Base-by-base conservation (phyloP, 2,329 filamentous ascomycete species). In the Anthostomella pinea region DNA sequence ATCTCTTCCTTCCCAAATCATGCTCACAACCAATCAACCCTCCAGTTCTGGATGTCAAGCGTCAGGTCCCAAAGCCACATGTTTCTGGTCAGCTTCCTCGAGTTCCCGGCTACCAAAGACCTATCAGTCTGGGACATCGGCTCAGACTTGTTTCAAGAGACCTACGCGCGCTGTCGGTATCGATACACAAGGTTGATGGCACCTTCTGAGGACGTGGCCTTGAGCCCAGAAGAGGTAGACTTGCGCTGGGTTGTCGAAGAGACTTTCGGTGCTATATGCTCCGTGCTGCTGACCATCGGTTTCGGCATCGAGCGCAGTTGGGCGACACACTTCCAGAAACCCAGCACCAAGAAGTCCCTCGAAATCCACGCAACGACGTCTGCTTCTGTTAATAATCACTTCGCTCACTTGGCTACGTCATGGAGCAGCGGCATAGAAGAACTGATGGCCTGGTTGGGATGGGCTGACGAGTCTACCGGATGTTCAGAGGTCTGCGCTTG, bases 401-500 rank as follows among this genome's bases (percentile, higher is more conserved):
- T 30, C 30, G 14, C 23, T 29, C 31, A 35, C 15, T 35, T 24
- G 13, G 42, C 40, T 6, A 11, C 22, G 32, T 9, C 30, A 3
- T 67, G 65, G 61, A 50, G 41, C n/a, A 36, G 54, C 5, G 51
- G 59, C 11, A 40, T 71, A 4, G 58, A 66, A 29, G 62, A 70
- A 42, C 49, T 74, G 8, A 64, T 66, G 49, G 68, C 70, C 2
- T 75, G 70, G 69, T 56, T 73, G 1, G 70, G 70, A 5, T 75
- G 70, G 70, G 67, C 65, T 22, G 66, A 67, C 18, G 64, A 70
- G 50, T 70, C 66, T 51, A 56, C 61, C 2, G 54, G 57, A 7
- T 73, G 69, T 39, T 43, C 59, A 3, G 49, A 59, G 19, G 58
- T 59, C 25, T 73, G 70, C 38, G 63, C 44, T 4, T 62, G 58